Base-by-base conservation (phyloP, 2,329 filamentous ascomycete species). In the Sporothrix pseudoabietina region DNA sequence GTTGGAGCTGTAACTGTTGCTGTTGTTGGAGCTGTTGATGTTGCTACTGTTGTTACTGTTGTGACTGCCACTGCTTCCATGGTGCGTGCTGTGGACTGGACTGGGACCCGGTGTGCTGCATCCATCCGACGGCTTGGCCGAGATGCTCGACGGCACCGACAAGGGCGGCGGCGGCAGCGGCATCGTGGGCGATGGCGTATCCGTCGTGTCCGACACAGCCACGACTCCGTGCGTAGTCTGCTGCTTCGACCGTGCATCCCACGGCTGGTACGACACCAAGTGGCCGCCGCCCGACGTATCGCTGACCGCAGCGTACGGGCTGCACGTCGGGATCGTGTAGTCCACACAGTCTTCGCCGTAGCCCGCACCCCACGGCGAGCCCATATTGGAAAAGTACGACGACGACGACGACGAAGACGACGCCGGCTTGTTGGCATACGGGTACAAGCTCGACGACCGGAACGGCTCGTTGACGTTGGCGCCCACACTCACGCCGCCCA, bases 271-370 rank as follows among this genome's bases (percentile, higher is more conserved):
- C 2, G 72, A 10, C 32, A 74, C 49, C 39, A 74, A 30, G 1
- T 63, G 69, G n/a, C 41, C 35, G 35, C 35, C 35, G 35, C 35
- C 59, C 0, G 69, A 19, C 2, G 57, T 26, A 39, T 69, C 69
- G 39, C 41, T 55, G n/a, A 52, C 61, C 9, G 39, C 52, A 8
- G 57, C 52, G 14, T 73, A 73, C 39, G 69, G 54, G 10, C 69
- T 65, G 54, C 68, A 73, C 8, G 59, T 9, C 3, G 72, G 49
- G 3, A 70, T 65, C 4, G 59, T 30, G 32, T 74, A 74, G 44
- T 72, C 69, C 19, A 52, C 41, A n/a, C 69, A 72, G 44, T 71
- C 69, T 39, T 63, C 69, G 1, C 32, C 70, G 32, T 74, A 74
- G 8, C 69, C 63, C 0, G 69, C 26, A 5, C 54, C 61, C 69